Percentiles rank a stretch among this genome's conserved stretches.
Conservation (phyloP, 1,139 yeast species). For the Protomyces inundatus region DNA sequence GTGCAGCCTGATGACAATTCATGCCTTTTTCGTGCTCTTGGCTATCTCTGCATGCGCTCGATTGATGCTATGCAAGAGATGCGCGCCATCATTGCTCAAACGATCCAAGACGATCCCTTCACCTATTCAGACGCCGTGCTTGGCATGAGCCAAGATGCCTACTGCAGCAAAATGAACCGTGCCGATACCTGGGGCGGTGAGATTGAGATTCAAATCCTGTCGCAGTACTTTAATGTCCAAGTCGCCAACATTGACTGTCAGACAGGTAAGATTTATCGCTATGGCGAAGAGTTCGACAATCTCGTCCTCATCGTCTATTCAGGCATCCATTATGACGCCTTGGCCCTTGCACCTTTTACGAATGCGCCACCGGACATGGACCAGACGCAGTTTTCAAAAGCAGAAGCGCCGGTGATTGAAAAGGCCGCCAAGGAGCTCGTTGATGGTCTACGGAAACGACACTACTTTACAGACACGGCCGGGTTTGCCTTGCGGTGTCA, state of each 20-base stretch:
- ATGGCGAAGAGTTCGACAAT: slow-evolving; percentile 44
- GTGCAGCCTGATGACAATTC: slow-evolving; percentile 76
- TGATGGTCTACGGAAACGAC: slow-evolving; percentile 46
- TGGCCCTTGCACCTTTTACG: slow-evolving; percentile 44
- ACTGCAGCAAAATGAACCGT: slow-evolving; percentile 57
- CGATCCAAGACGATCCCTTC: slow-evolving; percentile 46
- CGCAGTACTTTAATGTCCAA: slow-evolving; percentile 50
- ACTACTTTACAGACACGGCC: slow-evolving; percentile 65
- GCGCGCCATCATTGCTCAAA: slow-evolving; percentile 47
- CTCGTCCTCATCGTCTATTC: slow-evolving; percentile 54
- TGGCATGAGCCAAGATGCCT: slow-evolving; percentile 50
- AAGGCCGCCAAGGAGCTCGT: slow-evolving; percentile 46
- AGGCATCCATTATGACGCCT: slow-evolving; percentile 73
- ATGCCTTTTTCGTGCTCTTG: slow-evolving; percentile 66
- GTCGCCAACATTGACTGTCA: slow-evolving; percentile 66
- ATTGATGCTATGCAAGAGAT: slow-evolving; percentile 42
- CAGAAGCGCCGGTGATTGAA: slow-evolving; percentile 38
- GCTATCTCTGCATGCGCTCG: slow-evolving; percentile 40
- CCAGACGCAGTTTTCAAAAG: slow-evolving; percentile 43
- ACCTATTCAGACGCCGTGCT: slow-evolving; percentile 56
- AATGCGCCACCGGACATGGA: slow-evolving; percentile 41
- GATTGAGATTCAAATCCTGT: slow-evolving; percentile 64
- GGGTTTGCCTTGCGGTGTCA: slow-evolving; percentile 57
- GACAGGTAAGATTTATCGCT: slow-evolving; percentile 55
- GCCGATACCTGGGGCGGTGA: slow-evolving; percentile 83